Base-by-base conservation (phyloP, 306 rosid genomes). In the Acacia acuminata region DNA sequence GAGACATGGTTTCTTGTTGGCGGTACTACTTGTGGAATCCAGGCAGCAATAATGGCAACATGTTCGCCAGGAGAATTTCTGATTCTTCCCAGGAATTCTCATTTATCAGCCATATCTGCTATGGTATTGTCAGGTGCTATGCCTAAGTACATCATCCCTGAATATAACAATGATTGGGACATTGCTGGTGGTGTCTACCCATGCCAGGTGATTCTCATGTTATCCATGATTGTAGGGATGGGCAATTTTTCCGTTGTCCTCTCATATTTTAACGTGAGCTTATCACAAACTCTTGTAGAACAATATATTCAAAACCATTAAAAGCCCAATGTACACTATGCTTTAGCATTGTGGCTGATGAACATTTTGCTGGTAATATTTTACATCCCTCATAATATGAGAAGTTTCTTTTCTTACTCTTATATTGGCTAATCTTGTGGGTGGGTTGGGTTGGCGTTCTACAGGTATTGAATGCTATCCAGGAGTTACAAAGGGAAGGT, bases 1-100 rank as follows among this genome's bases (percentile, higher is more conserved):
- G 79, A 93, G 77, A 93, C 97, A 70, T 94, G 98, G 98, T 94
- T 94, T 79, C 97, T 94, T 45, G 97, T 94, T 45, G 98, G 97
- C 50, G 98, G 98, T 38, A 88, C 97, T 56, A 94, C 98, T 17
- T 94, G 95, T 82, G 98, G 97, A 76, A 90, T 93, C 77, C 97
- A 94, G 85, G 94, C 98, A 16, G 95, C 97, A 11, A 86, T 88
- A 48, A 93, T 93, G 98, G 92, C 97, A 48, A 88, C 97, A 17
- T 91, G 95, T 85, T 87, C 88, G 4, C 97, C 97, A 0, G 94
- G 97, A 64, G 91, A 93, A 24, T 84, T 42, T 82, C 89, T 94
- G 17, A 86, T 94, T 84, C 90, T 94, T 79, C 94, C 98, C 2
- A 83, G 97, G 77, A 91, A 94, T 86, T 89, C 89, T 71, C 98